Evolutionary conservation across 768 basidiomycete genomes (phyloP).

Genomic region (Plicaturopsis crispa): DNA sequence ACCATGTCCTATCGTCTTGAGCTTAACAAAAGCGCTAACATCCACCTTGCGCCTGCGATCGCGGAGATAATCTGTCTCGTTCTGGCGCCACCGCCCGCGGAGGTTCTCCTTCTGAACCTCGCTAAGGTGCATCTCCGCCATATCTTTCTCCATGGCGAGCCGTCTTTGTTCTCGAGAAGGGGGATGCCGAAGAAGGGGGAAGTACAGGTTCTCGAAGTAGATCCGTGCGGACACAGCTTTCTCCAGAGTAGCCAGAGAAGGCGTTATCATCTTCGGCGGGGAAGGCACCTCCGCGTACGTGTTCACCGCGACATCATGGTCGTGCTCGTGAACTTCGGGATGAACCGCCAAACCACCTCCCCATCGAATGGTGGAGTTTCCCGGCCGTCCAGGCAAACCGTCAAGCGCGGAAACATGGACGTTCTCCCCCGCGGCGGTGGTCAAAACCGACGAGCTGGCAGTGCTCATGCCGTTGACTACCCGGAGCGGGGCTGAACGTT

Average conservation of each 20-base stretch:
- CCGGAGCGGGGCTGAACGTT: slow-evolving; percentile 49
- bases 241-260: slow-evolving; percentile 88
- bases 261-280: slow-evolving; percentile 58
- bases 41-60: slow-evolving; percentile 79
- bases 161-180: slow-evolving; percentile 82
- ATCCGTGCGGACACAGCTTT: slow-evolving; percentile 89
- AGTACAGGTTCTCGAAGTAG: slow-evolving; percentile 91
- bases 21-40: slow-evolving; percentile 76
- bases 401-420: slow-evolving; percentile 34
- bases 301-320: slow-evolving; percentile 27
- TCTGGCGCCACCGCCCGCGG: slow-evolving; percentile 71
- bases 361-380: slow-evolving; percentile 56
- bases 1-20: slow-evolving; percentile 96
- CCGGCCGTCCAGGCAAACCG: slow-evolving; percentile 47
- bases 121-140: slow-evolving; percentile 63
- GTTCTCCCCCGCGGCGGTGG: slow-evolving; percentile 71
- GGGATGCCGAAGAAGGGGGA: slow-evolving; percentile 76
- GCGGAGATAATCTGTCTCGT: slow-evolving; percentile 87
- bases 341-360: slow-evolving; percentile 54
- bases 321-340: slow-evolving; percentile 56
- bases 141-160: slow-evolving; percentile 83
- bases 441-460: slow-evolving; percentile 62
- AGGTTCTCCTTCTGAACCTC: slow-evolving; percentile 66
- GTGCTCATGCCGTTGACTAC: slow-evolving; percentile 77
- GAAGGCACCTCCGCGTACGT: slow-evolving; percentile 23